Evolutionary conservation across 2,329 filamentous ascomycete species (phyloP), one percentile per base, ranked within the genome.

Genomic region (Orbilia javanica): DNA sequence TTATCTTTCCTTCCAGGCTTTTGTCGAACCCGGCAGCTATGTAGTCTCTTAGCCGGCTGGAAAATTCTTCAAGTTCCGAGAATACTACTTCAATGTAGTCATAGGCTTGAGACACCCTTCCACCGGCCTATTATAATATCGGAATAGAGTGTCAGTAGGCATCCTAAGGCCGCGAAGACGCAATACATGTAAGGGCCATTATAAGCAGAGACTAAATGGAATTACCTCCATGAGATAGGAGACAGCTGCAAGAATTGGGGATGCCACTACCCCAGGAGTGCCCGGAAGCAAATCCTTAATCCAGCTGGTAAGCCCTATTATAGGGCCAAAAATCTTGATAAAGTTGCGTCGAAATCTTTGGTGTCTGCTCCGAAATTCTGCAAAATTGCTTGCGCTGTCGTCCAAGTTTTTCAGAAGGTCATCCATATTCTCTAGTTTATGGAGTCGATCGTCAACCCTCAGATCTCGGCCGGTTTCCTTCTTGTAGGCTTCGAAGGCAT

Each of bases 381-480:
- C 18, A 39, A 57, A 57, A 10, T 31, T 20, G 7, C 18, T 10
- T 4, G 52, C 29, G n/a, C 52, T 57, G 18, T 22, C n/a, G 4
- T 57, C 52, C n/a, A 57, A 15, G 31, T 18, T 36, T 3, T 57
- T 18, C 52, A 57, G 36, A 4, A 57, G 52, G 13, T 57, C 52
- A 13, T 57, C 52, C 6, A 39, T 31, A 22, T 15, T 39, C 7
- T 4, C 52, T 22, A 57, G 13, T 4, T 25, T 57, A 22, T 31
- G 29, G 29, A 57, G 52, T 2, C 29, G 52, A 2, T 57, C 52
- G 7, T 57, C 52, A 8, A 8, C 39, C 13, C 52, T 57, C 10
- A 57, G 29, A 6, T 57, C 52, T 57, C 52, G 27, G 36, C 52
- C 52, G 2, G 52, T 55, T 55, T 55, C 52, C 11, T 57, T 57